A percentile compares a stretch with the other conserved stretches of the same genome.
These are phyloP conservation scores for Prillingera fragicola DNA, from an alignment of 1,284 basidiomycete species.

Conservation along the genomic window DNA sequence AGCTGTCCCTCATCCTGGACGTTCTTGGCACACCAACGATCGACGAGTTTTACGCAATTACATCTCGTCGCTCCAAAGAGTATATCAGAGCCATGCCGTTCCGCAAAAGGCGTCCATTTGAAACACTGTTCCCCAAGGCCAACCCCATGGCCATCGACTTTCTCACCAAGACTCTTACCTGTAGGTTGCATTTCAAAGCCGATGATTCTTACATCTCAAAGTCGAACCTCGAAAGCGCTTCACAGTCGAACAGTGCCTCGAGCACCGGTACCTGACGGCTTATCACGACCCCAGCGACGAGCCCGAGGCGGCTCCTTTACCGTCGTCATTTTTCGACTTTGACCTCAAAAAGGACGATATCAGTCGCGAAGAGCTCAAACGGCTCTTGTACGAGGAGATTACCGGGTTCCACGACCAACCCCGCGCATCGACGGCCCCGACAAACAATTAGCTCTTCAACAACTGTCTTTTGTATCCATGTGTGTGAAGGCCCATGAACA, in stretches of 20 bases:
- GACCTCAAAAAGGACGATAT: slow-evolving; percentile 91
- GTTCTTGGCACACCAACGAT: slow-evolving; percentile 87
- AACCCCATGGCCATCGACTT: slow-evolving; percentile 83
- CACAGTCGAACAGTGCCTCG: slow-evolving; percentile 81
- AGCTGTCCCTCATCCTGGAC: slow-evolving; percentile 82
- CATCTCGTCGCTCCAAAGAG: slow-evolving; percentile 74
- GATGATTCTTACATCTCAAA: slow-evolving; percentile 23
- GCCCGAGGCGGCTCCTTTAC: slow-evolving; percentile 80
- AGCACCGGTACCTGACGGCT: slow-evolving; percentile 85
- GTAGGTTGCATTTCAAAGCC: slow-evolving; percentile 36
- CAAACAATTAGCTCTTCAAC: too few species aligned
- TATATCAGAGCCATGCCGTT: slow-evolving; percentile 86
- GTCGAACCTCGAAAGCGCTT: slow-evolving; percentile 92
- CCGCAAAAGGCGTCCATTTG: slow-evolving; percentile 72
- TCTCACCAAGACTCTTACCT: slow-evolving; percentile 77
- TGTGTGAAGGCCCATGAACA: too few species aligned
- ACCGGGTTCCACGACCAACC: slow-evolving; percentile 61
- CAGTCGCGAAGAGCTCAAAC: slow-evolving; percentile 72
- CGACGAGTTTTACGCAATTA: slow-evolving; percentile 87
- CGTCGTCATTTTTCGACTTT: slow-evolving; percentile 89
- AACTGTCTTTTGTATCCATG: too few species aligned
- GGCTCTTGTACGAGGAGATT: slow-evolving; percentile 60
- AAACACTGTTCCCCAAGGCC: slow-evolving; percentile 77
- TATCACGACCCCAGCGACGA: slow-evolving; percentile 87
- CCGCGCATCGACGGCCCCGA: too few species aligned